A percentile compares a stretch with the other conserved stretches of the same genome.
phyloP scores from a whole-genome alignment of 2,329 filamentous ascomycete species.

The Cordyceps cateniannulata region DNA sequence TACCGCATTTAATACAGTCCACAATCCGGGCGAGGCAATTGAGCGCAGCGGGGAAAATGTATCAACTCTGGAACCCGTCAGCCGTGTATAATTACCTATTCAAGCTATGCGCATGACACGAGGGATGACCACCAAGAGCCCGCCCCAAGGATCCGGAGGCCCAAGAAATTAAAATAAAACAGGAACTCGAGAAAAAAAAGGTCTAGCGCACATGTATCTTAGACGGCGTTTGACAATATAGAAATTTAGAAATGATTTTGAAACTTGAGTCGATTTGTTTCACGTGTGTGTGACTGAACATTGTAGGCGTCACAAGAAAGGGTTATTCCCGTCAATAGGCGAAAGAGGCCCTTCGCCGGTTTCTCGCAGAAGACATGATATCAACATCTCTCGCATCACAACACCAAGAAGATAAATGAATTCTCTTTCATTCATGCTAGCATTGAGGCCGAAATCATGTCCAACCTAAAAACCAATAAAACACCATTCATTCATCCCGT shows the following conservation, averaged over 20 bases:
- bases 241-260: conserved; percentile 8
- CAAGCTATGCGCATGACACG: conserved; percentile 8
- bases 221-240: conserved; percentile 11
- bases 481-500: too few relatives aligned
- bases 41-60: not conserved
- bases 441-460: too few relatives aligned
- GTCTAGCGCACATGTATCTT: conserved; percentile 3
- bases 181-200: not conserved
- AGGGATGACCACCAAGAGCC: conserved; percentile 4
- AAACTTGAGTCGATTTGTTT: not conserved
- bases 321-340: too few relatives aligned
- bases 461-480: too few relatives aligned
- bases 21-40: not conserved
- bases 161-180: not conserved
- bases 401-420: too few relatives aligned
- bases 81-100: conserved; percentile 1
- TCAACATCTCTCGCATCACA: too few relatives aligned
- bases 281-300: not conserved
- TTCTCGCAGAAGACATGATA: too few relatives aligned
- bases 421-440: too few relatives aligned
- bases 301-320: too few relatives aligned
- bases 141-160: not conserved
- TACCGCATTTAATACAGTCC: not conserved
- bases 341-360: too few relatives aligned
- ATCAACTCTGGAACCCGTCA: not conserved